phyloP scores from a whole-genome alignment of 306 rosid species.

The Purshia tridentata region DNA sequence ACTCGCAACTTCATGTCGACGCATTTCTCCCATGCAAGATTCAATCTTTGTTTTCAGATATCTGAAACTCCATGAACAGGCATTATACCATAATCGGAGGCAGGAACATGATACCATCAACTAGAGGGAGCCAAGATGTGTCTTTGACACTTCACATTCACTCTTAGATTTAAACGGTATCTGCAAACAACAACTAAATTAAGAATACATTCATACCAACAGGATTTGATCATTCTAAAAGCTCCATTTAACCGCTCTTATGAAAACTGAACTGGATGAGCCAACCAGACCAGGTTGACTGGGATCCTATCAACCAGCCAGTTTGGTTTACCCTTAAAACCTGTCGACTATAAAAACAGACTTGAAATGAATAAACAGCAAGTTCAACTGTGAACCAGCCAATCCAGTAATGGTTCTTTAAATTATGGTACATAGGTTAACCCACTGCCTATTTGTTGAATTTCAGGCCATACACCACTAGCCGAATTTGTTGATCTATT shows the following conservation, averaged over 20 bases:
- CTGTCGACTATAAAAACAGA: too few relatives aligned
- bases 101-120: slow-evolving; percentile 19
- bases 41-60: slow-evolving; percentile 9
- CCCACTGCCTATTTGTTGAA: too few relatives aligned
- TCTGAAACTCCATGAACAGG: slow-evolving; percentile 21
- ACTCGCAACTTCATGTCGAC: slow-evolving; percentile 46
- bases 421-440: too few relatives aligned
- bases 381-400: too few relatives aligned
- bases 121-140: slow-evolving; percentile 20
- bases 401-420: too few relatives aligned
- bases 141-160: slow-evolving; percentile 14
- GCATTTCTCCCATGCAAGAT: slow-evolving; percentile 29
- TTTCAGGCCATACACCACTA: too few relatives aligned
- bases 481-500: too few relatives aligned
- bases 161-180: slow-evolving; percentile 21
- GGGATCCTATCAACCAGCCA: background rate
- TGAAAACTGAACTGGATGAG: background rate
- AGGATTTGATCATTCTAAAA: background rate
- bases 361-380: too few relatives aligned
- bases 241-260: background rate
- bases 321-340: background rate
- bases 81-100: slow-evolving; percentile 15
- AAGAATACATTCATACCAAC: background rate
- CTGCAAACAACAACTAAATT: slow-evolving; percentile 42
- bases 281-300: background rate